These are phyloP conservation scores for Vachellia pachyceras DNA, from an alignment of 306 rosid species.

Conservation along the genomic window DNA sequence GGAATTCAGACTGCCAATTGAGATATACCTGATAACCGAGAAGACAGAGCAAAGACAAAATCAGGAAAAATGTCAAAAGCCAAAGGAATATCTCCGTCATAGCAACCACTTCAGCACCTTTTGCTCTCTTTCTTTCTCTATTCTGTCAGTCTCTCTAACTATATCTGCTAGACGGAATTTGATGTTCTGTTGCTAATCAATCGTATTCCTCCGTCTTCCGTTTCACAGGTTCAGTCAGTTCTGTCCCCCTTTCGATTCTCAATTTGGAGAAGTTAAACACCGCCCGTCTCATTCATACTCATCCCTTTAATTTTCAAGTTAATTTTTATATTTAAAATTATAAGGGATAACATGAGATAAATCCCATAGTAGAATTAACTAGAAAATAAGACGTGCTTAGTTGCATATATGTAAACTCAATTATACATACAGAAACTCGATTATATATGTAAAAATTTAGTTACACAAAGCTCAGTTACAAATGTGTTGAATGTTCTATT, in stretches of 20 bases:
- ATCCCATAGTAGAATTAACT: no score
- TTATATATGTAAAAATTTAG: no score
- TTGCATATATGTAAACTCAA: no score
- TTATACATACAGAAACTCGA: no score
- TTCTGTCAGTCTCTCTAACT: neutral
- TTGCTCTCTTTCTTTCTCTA: neutral
- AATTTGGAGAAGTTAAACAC: no score
- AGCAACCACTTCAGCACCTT: slow-evolving; percentile 27
- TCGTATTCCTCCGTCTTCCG: neutral
- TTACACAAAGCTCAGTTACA: no score
- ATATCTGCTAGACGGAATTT: neutral
- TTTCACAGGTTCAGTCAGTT: neutral
- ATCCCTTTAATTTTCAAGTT: no score
- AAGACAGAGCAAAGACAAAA: slow-evolving; percentile 55
- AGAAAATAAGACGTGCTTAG: no score
- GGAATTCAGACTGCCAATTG: neutral
- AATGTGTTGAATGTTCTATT: no score
- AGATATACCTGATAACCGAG: slow-evolving; percentile 70
- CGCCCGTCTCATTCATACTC: no score
- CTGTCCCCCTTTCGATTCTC: neutral
- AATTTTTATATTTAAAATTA: no score
- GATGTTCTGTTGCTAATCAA: neutral
- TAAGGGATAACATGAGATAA: no score
- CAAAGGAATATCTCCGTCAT: slow-evolving; percentile 68
- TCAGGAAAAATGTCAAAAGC: slow-evolving; percentile 67